Evolutionary conservation across 768 basidiomycete species (phyloP).

Genomic region (Tylopilus cervinicoccineus): DNA sequence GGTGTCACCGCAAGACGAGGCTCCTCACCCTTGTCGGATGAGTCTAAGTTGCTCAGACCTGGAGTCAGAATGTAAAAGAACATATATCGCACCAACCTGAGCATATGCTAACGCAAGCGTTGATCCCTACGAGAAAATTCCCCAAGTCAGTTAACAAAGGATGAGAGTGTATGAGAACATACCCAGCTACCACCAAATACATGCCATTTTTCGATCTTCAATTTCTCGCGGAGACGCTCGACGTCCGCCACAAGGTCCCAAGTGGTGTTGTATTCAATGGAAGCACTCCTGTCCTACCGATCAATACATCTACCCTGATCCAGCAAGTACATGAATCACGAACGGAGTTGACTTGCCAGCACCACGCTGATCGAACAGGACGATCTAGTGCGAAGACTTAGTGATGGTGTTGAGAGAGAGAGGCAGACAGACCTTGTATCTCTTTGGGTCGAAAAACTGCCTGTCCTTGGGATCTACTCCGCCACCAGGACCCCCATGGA

Average conservation of each 20-base stretch:
- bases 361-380: constrained; percentile 89
- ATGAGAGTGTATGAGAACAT: constrained; percentile 14
- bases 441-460: constrained; percentile 76
- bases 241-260: constrained; percentile 92
- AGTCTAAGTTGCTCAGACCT: constrained; percentile 37
- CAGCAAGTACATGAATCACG: constrained; percentile 23
- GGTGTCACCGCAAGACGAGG: constrained; percentile 65
- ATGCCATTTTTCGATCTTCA: constrained; percentile 83
- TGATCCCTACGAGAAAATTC: constrained; percentile 53
- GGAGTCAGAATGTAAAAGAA: background rate
- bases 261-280: constrained; percentile 83
- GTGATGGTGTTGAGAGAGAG: background rate
- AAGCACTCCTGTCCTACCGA: constrained; percentile 54
- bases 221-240: constrained; percentile 72
- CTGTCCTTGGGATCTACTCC: constrained; percentile 66
- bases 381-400: constrained; percentile 45
- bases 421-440: constrained; percentile 61
- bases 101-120: constrained; percentile 85
- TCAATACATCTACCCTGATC: constrained; percentile 1
- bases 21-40: constrained; percentile 80
- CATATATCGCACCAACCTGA: constrained; percentile 44
- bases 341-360: constrained; percentile 84
- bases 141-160: background rate
- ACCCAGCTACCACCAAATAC: constrained; percentile 96
- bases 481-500: constrained; percentile 85